These are phyloP conservation scores for Colletotrichum aenigma DNA, from an alignment of 2,329 filamentous ascomycete genomes.

Conservation along the genomic window DNA sequence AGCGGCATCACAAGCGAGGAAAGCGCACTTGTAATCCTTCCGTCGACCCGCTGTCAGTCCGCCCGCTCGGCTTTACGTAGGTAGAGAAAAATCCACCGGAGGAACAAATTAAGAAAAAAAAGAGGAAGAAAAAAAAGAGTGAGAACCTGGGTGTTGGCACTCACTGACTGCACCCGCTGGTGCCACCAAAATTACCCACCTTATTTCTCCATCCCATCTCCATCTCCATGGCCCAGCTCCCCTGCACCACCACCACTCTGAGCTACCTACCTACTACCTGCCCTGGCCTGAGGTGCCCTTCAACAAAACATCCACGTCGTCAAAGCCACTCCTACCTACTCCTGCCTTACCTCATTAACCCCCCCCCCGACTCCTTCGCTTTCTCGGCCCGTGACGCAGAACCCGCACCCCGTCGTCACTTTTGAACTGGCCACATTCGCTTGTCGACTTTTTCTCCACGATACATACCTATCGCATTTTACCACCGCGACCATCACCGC, in stretches of 20 bases:
- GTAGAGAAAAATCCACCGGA: background rate
- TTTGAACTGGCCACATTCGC: background rate
- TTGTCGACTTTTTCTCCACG: background rate
- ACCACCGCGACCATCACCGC: background rate
- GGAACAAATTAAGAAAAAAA: background rate
- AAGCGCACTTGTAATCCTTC: background rate
- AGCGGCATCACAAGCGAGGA: background rate
- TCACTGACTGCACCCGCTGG: background rate
- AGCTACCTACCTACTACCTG: background rate
- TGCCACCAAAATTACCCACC: background rate
- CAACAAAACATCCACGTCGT: constrained; percentile 8
- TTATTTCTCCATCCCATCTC: background rate
- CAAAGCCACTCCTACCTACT: background rate
- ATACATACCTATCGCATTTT: background rate
- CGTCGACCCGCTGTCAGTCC: background rate
- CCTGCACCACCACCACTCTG: background rate
- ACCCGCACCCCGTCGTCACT: background rate
- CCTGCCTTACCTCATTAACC: background rate
- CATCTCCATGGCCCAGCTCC: background rate
- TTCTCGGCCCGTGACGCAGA: background rate
- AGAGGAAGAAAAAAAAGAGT: background rate
- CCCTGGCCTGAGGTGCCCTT: background rate
- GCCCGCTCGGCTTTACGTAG: background rate
- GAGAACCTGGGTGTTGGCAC: background rate
- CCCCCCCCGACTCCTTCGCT: background rate